Evolutionary conservation across 495 filamentous ascomycete species (phyloP), one percentile per base, ranked within the genome.

Genomic region (Rostrohypoxylon terebratum): DNA sequence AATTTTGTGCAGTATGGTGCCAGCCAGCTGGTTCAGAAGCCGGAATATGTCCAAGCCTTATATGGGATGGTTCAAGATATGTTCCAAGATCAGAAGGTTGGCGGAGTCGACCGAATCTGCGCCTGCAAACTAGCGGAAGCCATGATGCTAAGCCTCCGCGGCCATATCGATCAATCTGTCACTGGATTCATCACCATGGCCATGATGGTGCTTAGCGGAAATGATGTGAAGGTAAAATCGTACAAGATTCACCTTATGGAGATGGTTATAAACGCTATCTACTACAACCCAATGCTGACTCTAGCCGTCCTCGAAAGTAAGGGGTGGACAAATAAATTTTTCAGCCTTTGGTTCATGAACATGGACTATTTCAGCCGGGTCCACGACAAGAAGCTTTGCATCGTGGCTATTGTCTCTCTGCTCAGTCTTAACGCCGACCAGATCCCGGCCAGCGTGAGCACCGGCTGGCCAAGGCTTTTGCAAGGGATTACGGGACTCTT

Each of bases 241-340:
- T 97, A 97, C 83, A 89, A 91, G 71, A 92, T 99, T 47, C 95
- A 98, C 80, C 82, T 99, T 55, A 97, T 99, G 93, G 96, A 98
- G 84, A 97, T 99, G 92, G 89, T 98, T 59, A 96, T 99, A 86
- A 98, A 99, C 81, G 91, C 91, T 59, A 93, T 98, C 71, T 97
- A 98, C 85, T 98, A 98, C 83, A 97, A 97, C 82, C 93, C 96
- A 2, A 78, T 86, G 33, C 87, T 97, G 66, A 84, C 92, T 68
- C 86, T 99, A 31, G 93, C 93, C 58, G 87, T 96, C 18, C 85
- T 99, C 42, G 96, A 99, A 80, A 79, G 85, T n/a, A 93, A 95
- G 62, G 90, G 88, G 63, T 97, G 93, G 94, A 99, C 96, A n/a
- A 98, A 98, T 81, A 97, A 96, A 82, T 98, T 99, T 81, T 99